phyloP scores from a whole-genome alignment of 805 yeast genomes.

The Yarrowia osloensis region DNA sequence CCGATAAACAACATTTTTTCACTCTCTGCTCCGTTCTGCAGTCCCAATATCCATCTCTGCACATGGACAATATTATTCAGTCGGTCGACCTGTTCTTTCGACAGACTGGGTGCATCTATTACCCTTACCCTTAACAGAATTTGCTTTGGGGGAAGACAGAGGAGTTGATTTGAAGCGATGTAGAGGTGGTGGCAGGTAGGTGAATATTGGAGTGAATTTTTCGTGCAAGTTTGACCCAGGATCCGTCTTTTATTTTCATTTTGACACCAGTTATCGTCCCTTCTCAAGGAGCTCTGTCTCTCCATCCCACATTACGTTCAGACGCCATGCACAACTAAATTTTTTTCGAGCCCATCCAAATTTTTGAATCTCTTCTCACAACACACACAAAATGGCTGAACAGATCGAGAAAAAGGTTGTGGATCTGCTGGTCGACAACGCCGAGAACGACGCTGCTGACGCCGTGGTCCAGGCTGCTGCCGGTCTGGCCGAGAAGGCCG shows the following conservation, averaged over 20 bases:
- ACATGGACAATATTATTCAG: background rate
- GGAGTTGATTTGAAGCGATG: background rate
- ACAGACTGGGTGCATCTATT: background rate
- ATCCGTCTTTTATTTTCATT: too few relatives aligned
- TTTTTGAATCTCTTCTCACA: background rate
- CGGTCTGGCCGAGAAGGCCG: conserved; percentile 6
- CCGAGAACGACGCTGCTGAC: conserved; percentile 8
- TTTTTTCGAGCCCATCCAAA: background rate
- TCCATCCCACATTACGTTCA: background rate
- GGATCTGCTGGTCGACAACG: background rate
- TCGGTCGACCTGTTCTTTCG: background rate
- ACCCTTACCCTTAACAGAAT: background rate
- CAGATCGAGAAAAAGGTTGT: conserved; percentile 18
- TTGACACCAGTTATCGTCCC: too few relatives aligned
- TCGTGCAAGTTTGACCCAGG: background rate
- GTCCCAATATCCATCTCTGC: background rate
- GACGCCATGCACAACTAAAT: background rate
- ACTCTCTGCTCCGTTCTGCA: too few relatives aligned
- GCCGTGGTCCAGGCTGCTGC: conserved; percentile 9
- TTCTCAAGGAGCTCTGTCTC: too few relatives aligned
- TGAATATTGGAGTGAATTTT: too few relatives aligned
- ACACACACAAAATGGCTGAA: conserved; percentile 26
- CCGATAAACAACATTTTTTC: too few relatives aligned
- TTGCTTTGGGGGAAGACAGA: background rate
- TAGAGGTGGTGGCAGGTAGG: background rate